Percentiles rank a stretch among this genome's conserved stretches.
phyloP scores from a whole-genome alignment of 2,329 filamentous ascomycete genomes.

The Calcarisporium arbuscula region DNA sequence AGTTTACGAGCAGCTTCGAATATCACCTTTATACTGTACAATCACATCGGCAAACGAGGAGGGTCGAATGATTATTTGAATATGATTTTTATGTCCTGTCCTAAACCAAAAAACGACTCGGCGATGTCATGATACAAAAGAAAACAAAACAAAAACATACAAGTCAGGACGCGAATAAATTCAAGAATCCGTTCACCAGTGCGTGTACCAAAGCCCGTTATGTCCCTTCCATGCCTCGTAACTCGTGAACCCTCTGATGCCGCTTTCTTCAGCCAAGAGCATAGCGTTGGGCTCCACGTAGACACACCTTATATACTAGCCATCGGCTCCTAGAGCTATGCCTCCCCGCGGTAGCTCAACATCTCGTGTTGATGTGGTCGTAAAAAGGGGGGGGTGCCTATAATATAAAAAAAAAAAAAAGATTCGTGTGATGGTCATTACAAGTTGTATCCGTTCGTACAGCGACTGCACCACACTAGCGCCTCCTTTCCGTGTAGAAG shows the following conservation, averaged over 20 bases:
- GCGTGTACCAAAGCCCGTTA: conserved; percentile 5
- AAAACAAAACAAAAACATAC: conserved; percentile 15
- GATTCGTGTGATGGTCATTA: conserved; percentile 35
- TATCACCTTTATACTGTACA: no score
- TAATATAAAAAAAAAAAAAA: conserved; percentile 8
- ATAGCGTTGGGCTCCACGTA: no score
- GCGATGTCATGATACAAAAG: conserved; percentile 21
- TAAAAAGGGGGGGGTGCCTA: no score
- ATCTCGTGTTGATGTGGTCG: no score
- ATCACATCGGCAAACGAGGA: no score
- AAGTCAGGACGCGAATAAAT: conserved; percentile 14
- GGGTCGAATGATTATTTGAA: no score
- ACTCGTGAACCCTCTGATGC: neutral
- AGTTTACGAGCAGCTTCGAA: no score
- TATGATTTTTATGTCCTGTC: conserved; percentile 14
- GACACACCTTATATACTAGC: no score
- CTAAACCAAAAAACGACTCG: conserved; percentile 13
- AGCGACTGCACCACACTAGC: no score
- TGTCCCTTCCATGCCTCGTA: conserved; percentile 2
- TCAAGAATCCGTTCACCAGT: conserved; percentile 8
- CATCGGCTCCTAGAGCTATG: no score
- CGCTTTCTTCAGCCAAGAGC: neutral
- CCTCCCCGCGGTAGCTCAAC: no score
- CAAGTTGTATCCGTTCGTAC: conserved; percentile 27
- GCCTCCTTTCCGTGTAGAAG: conserved; percentile 1